Percentiles rank a stretch among this genome's conserved stretches.
Conservation (phyloP, 805 yeast species). For the Zygosaccharomyces bisporus region DNA sequence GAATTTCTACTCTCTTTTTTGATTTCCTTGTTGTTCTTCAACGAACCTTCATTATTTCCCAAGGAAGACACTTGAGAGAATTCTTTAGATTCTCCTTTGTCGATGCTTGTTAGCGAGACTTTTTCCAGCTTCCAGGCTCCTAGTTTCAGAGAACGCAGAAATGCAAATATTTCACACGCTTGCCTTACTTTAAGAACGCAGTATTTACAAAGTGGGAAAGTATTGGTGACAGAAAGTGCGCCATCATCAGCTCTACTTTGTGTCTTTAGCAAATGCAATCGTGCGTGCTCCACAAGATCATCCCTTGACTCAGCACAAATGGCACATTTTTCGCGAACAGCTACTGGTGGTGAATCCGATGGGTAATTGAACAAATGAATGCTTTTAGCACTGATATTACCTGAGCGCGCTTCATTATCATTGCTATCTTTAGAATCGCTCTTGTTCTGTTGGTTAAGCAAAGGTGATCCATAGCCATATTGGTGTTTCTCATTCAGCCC, state of each 20-base stretch:
- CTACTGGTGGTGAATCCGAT: slow-evolving; percentile 59
- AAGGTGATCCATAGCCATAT: slow-evolving; percentile 23
- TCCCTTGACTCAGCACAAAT: slow-evolving; percentile 78
- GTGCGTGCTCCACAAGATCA: slow-evolving; percentile 69
- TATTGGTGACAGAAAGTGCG: slow-evolving; percentile 28
- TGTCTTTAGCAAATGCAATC: slow-evolving; percentile 65
- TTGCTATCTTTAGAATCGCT: not conserved
- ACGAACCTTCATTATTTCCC: slow-evolving; percentile 6
- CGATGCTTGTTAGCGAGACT: slow-evolving; percentile 26
- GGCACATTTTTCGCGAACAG: slow-evolving; percentile 70
- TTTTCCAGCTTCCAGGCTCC: slow-evolving; percentile 58
- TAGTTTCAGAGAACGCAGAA: slow-evolving; percentile 58
- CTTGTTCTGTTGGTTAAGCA: slow-evolving; percentile 2
- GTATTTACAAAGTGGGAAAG: slow-evolving; percentile 73
- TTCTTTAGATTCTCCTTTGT: slow-evolving; percentile 17
- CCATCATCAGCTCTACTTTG: slow-evolving; percentile 36
- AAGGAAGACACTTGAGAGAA: slow-evolving; percentile 16
- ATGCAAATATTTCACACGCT: slow-evolving; percentile 78
- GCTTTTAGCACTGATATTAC: slow-evolving; percentile 23
- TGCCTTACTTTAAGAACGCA: slow-evolving; percentile 78
- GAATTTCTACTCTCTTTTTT: slow-evolving; percentile 24
- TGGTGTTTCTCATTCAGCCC: slow-evolving; percentile 76
- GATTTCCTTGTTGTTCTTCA: slow-evolving; percentile 1
- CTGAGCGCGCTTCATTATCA: slow-evolving; percentile 1
- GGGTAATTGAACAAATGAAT: slow-evolving; percentile 44